Evolutionary conservation across 2,329 filamentous ascomycete genomes (phyloP).

Genomic region (Trichophyton mentagrophytes): DNA sequence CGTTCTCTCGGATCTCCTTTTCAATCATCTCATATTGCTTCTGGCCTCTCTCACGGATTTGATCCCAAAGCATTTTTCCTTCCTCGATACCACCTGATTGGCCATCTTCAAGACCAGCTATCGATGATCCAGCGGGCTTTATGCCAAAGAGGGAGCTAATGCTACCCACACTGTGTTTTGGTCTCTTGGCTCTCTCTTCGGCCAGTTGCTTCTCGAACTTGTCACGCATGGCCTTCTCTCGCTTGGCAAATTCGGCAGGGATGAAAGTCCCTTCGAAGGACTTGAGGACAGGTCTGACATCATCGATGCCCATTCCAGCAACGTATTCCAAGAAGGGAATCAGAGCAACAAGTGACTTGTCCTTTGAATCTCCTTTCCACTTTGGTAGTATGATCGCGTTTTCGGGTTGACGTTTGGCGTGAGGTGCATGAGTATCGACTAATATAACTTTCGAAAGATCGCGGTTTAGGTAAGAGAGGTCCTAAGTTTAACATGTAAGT

Average conservation of each 20-base stretch:
- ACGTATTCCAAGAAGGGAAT: conserved; percentile 98
- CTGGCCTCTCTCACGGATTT: conserved; percentile 82
- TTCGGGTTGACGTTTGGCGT: conserved; percentile 84
- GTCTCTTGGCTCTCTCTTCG: conserved; percentile 52
- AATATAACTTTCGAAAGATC: conserved; percentile 92
- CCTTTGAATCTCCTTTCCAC: conserved; percentile 72
- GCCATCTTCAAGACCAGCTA: conserved; percentile 51
- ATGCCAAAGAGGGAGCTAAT: conserved; percentile 64
- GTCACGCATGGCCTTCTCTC: conserved; percentile 73
- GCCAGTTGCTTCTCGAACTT: conserved; percentile 70
- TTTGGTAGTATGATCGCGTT: conserved; percentile 86
- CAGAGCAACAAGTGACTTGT: conserved; percentile 73
- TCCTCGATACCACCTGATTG: conserved; percentile 67
- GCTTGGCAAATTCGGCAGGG: conserved; percentile 73
- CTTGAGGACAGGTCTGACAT: conserved; percentile 74
- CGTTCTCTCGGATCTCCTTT: conserved; percentile 82
- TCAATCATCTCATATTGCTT: conserved; percentile 82
- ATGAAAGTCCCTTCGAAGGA: conserved; percentile 85
- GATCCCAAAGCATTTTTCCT: conserved; percentile 94
- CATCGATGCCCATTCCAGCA: conserved; percentile 79
- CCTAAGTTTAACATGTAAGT: conserved; percentile 39
- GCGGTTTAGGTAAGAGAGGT: conserved; percentile 94
- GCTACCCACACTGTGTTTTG: conserved; percentile 50
- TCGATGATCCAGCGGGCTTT: conserved; percentile 47
- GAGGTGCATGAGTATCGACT: conserved; percentile 70